These are phyloP conservation scores for Cyclotella cryptica DNA, from an alignment of 108 stramenopile genomes.

Conservation along the genomic window DNA sequence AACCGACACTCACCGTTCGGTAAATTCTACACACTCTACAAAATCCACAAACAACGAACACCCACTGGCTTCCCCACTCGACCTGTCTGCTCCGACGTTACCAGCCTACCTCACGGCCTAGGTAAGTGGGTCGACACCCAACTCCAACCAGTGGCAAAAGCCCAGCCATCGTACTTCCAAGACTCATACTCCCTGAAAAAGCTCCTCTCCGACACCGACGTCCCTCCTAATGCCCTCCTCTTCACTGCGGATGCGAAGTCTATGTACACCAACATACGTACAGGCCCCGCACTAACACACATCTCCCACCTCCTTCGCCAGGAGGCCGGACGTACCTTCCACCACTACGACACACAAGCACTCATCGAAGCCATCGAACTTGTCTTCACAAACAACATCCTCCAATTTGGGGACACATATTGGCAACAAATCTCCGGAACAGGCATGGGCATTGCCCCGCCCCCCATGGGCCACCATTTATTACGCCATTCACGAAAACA, in stretches of 20 bases:
- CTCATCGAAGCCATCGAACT: not conserved
- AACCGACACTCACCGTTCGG: too few species aligned
- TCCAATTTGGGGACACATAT: too few species aligned
- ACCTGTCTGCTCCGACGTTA: slow-evolving; percentile 22
- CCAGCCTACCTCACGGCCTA: not conserved
- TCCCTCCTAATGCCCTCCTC: slow-evolving; percentile 19
- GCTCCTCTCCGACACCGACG: not conserved
- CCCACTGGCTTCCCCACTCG: not conserved
- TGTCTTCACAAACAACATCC: too few species aligned
- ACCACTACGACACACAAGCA: not conserved
- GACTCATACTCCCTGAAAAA: slow-evolving; percentile 2
- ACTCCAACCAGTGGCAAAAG: slow-evolving; percentile 5
- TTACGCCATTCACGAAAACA: too few species aligned
- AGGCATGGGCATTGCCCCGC: too few species aligned
- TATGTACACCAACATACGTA: slow-evolving; percentile 51
- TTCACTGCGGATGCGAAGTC: slow-evolving; percentile 39
- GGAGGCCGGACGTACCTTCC: slow-evolving; percentile 10
- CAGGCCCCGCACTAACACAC: slow-evolving; percentile 10
- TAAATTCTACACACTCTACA: too few species aligned
- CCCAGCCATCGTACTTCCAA: slow-evolving; percentile 5
- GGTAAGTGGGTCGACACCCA: slow-evolving; percentile 9
- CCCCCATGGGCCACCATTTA: too few species aligned
- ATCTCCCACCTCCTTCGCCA: too few species aligned
- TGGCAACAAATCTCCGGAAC: too few species aligned
- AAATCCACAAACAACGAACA: too few species aligned